Evolutionary conservation across 148 eudicot genomes (phyloP).

Genomic region (Spergularia bocconei): DNA sequence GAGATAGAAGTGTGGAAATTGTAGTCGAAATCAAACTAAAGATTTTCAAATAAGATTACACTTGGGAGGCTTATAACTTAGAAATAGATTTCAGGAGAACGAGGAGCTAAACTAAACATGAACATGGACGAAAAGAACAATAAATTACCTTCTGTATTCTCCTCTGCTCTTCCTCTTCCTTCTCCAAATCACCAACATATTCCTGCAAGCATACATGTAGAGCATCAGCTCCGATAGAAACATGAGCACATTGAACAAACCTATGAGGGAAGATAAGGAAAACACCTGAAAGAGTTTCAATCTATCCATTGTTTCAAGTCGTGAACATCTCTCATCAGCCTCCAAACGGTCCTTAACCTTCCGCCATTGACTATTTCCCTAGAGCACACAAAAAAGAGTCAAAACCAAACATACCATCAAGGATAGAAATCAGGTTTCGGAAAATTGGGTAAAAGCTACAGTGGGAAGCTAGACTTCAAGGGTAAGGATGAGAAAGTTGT

Average conservation of each 20-base stretch:
- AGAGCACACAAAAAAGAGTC: conserved; percentile 14
- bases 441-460: not conserved
- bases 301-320: conserved; percentile 86
- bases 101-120: not conserved
- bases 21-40: too few relatives aligned
- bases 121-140: not conserved
- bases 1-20: too few relatives aligned
- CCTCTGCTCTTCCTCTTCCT: conserved; percentile 91
- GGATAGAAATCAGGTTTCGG: conserved; percentile 5
- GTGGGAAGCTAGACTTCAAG: not conserved
- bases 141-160: conserved; percentile 68
- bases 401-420: conserved; percentile 12
- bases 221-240: conserved; percentile 16
- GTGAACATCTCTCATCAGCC: conserved; percentile 84
- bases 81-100: not conserved
- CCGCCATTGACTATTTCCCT: conserved; percentile 99
- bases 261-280: conserved; percentile 5
- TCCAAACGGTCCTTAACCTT: conserved; percentile 94
- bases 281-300: conserved; percentile 86
- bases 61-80: too few relatives aligned
- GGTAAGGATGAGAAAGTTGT: not conserved
- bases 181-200: conserved; percentile 81
- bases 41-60: too few relatives aligned
- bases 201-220: conserved; percentile 47
- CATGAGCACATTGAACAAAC: not conserved